Base-by-base conservation (phyloP, 1,284 basidiomycete genomes). In the Cryptococcus jaspeensis region DNA sequence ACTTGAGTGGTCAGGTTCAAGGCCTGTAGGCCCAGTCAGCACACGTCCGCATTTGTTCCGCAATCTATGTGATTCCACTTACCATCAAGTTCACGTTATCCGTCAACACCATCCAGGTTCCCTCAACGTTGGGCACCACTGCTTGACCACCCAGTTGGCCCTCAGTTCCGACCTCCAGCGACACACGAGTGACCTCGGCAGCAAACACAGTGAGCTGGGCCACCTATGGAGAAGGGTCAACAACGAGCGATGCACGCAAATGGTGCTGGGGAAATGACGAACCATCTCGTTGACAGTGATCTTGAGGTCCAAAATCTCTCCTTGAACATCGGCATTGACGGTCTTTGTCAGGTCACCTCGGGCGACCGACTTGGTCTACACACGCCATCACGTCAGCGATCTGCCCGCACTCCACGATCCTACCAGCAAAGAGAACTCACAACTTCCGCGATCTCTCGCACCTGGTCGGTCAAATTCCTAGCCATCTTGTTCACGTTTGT, bases 91-190 rank as follows among this genome's bases (percentile, higher is more conserved):
- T 93, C 65, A 94, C 89, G 79, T 90, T 95, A 76, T 96, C 92
- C 52, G 92, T 95, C 76, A 97, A 81, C 72, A 87, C 88, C 84
- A 91, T 91, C 92, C 91, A 93, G 79, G 90, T 90, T 38, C 91
- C 92, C 70, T 92, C 87, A 1, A 92, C 90, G 53, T 88, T 90
- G 13, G 88, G 87, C 0, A 94, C 92, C 58, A 81, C 83, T 1
- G 92, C 92, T 56, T 97, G 95, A 1, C 95, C 95, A 62, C 96
- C 96, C 67, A 99, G 83, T 63, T 92, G 95, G 71, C 94, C 94
- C 74, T 97, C 91, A 35, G 90, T 95, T 52, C 93, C 93, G 65
- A 97, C 93, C 76, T 96, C 92, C 56, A 94, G 81, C 45, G 88
- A 92, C 8, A 91, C 89, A 60, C 89, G 85, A 1, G 87, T 90